Percentiles rank a stretch among this genome's conserved stretches.
phyloP scores from a whole-genome alignment of 2,329 filamentous ascomycete genomes.

The Achaetomium macrosporum region DNA sequence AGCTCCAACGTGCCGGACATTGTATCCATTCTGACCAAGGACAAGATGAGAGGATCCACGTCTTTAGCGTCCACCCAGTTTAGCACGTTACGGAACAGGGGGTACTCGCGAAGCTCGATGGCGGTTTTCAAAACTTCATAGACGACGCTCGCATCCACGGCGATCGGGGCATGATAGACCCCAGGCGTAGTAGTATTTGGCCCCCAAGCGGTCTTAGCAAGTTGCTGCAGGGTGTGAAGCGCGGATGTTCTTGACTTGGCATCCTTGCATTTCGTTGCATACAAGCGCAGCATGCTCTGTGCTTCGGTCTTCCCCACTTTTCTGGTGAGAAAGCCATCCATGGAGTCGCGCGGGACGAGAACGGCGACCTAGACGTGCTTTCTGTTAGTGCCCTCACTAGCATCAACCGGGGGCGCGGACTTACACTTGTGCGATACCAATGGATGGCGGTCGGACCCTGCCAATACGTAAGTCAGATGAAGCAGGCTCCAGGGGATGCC shows the following conservation, averaged over 20 bases:
- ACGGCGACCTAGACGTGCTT: not conserved
- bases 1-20: not conserved
- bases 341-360: not conserved
- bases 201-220: not conserved
- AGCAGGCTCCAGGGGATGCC: too few species aligned
- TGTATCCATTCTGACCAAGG: not conserved
- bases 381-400: not conserved
- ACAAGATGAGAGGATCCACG: not conserved
- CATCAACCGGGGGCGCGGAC: not conserved
- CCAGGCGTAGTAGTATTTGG: not conserved
- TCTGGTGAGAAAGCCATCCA: not conserved
- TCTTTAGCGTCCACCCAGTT: not conserved
- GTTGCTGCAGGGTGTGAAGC: not conserved
- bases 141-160: not conserved
- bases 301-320: not conserved
- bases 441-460: conserved; percentile 1
- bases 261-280: not conserved
- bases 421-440: conserved; percentile 7
- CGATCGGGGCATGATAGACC: not conserved
- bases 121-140: not conserved
- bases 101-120: not conserved
- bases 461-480: not conserved
- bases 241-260: too few species aligned
- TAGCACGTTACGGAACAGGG: not conserved
- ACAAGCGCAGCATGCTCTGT: not conserved